These are phyloP conservation scores for Rhodocollybia butyracea DNA, from an alignment of 768 basidiomycete species.

Conservation along the genomic window DNA sequence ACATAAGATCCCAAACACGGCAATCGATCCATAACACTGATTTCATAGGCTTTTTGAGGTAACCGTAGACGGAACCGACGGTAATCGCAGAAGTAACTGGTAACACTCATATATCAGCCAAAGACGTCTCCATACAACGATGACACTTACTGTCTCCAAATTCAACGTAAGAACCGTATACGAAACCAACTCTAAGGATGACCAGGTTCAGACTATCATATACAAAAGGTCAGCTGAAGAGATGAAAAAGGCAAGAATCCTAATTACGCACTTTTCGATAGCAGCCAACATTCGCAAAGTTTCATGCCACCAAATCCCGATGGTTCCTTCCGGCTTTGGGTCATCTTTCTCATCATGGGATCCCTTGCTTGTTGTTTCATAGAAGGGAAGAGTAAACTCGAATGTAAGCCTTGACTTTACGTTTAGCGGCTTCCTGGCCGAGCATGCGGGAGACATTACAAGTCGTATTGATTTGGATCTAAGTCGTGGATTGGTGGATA, in stretches of 20 bases:
- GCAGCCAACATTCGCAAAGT: constrained; percentile 70
- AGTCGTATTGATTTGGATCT: constrained; percentile 81
- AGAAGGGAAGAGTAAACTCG: constrained; percentile 77
- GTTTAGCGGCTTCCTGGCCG: constrained; percentile 75
- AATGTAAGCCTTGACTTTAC: constrained; percentile 75
- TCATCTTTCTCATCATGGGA: constrained; percentile 70
- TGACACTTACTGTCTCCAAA: constrained; percentile 59
- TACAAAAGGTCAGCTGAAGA: not conserved
- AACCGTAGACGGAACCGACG: constrained; percentile 77
- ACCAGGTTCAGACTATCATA: constrained; percentile 83
- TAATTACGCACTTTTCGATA: constrained; percentile 59
- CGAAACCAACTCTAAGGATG: constrained; percentile 68
- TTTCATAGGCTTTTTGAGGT: constrained; percentile 82
- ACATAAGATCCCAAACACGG: not conserved
- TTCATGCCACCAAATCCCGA: constrained; percentile 91
- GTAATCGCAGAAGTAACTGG: constrained; percentile 70
- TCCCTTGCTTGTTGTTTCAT: constrained; percentile 68
- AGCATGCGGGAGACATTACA: constrained; percentile 65
- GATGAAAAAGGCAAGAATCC: constrained; percentile 8
- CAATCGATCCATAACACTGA: constrained; percentile 52
- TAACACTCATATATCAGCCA: constrained; percentile 10
- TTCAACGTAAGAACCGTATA: constrained; percentile 80
- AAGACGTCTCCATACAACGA: constrained; percentile 8
- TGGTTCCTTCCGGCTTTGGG: constrained; percentile 62
- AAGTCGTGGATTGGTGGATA: too few relatives aligned